Percentiles rank a stretch among this genome's conserved stretches.
Conservation (phyloP, 805 yeast species). For the Priceomyces castillae region DNA sequence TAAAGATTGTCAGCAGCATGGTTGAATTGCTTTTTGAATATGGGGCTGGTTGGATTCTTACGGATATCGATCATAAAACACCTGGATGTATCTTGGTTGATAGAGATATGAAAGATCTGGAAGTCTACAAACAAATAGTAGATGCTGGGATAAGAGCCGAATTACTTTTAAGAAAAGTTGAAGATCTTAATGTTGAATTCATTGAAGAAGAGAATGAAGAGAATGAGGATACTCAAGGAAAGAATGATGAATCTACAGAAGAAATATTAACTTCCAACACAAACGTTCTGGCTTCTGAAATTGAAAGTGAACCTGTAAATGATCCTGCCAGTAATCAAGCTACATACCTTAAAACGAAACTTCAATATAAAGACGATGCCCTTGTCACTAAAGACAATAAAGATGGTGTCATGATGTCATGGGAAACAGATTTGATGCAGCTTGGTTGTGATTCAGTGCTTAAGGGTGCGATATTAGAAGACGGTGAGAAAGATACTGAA, state of each 20-base stretch:
- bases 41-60: conserved; percentile 91
- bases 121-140: conserved; percentile 52
- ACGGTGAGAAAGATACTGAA: conserved; percentile 34
- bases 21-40: conserved; percentile 67
- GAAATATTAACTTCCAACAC: conserved; percentile 5
- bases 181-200: conserved; percentile 62
- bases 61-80: conserved; percentile 68
- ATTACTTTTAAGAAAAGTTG: conserved; percentile 67
- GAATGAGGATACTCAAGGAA: conserved; percentile 25
- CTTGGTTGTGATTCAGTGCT: conserved; percentile 76
- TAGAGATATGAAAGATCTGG: conserved; percentile 39
- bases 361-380: conserved; percentile 67
- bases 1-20: conserved; percentile 46
- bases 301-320: conserved; percentile 4
- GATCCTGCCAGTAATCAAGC: conserved; percentile 65
- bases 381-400: conserved; percentile 66
- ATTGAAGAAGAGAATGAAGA: conserved; percentile 33
- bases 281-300: background rate
- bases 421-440: conserved; percentile 85
- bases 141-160: conserved; percentile 93
- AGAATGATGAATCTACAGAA: conserved; percentile 1
- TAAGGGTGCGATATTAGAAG: conserved; percentile 33
- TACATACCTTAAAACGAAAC: conserved; percentile 61
- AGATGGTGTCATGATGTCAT: conserved; percentile 97
- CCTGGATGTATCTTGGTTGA: conserved; percentile 79